Evolutionary conservation across 2,329 filamentous ascomycete species (phyloP).

Genomic region (Thelonectria discophora): DNA sequence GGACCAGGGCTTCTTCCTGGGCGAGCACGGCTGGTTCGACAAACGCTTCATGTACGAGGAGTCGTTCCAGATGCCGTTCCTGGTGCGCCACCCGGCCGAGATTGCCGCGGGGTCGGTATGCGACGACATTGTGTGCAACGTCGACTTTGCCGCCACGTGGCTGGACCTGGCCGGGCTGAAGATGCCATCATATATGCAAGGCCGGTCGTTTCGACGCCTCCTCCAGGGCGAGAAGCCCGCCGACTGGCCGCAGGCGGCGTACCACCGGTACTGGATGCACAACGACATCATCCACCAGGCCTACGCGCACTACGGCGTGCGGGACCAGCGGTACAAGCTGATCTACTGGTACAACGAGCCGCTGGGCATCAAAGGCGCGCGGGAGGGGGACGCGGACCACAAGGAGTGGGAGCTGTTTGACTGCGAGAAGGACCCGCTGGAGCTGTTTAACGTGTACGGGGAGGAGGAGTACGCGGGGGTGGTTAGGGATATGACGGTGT

Average conservation of each 20-base stretch:
- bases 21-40: slow-evolving; percentile 67
- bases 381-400: slow-evolving; percentile 50
- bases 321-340: slow-evolving; percentile 62
- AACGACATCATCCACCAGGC: slow-evolving; percentile 59
- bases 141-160: slow-evolving; percentile 62
- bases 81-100: slow-evolving; percentile 55
- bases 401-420: slow-evolving; percentile 66
- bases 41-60: slow-evolving; percentile 68
- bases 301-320: slow-evolving; percentile 61
- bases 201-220: slow-evolving; percentile 52
- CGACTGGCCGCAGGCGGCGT: slow-evolving; percentile 61
- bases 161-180: slow-evolving; percentile 55
- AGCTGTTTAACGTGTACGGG: slow-evolving; percentile 57
- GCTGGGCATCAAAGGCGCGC: slow-evolving; percentile 55
- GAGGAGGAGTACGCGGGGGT: slow-evolving; percentile 50
- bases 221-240: slow-evolving; percentile 49
- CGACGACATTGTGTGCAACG: slow-evolving; percentile 61
- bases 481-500: slow-evolving; percentile 50
- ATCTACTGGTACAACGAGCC: slow-evolving; percentile 66
- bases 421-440: slow-evolving; percentile 58
- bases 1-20: slow-evolving; percentile 65
- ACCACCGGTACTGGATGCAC: slow-evolving; percentile 67
- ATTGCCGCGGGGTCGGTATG: slow-evolving; percentile 52
- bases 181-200: slow-evolving; percentile 62
- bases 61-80: slow-evolving; percentile 64